phyloP scores from a whole-genome alignment of 306 rosid genomes.

The Rosa multiflora region DNA sequence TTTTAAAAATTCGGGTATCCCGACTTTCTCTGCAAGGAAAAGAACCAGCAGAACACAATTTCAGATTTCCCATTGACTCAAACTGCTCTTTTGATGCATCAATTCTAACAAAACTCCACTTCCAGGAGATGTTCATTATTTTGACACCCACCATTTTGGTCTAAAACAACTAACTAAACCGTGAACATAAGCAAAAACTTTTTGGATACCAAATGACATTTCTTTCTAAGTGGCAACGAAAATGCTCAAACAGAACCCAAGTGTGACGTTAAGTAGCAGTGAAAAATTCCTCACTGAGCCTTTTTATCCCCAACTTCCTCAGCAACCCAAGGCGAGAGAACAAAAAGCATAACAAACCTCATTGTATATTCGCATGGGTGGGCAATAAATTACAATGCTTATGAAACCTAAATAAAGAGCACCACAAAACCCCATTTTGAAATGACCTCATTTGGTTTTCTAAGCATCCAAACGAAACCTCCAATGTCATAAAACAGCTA shows the following conservation, averaged over 20 bases:
- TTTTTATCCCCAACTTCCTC: background rate
- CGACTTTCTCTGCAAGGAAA: constrained; percentile 62
- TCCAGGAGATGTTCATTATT: background rate
- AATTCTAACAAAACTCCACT: background rate
- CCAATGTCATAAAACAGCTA: background rate
- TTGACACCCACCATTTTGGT: background rate
- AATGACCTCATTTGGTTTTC: background rate
- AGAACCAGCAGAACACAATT: constrained; percentile 18
- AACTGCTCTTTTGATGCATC: background rate
- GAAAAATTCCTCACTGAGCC: background rate
- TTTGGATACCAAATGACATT: background rate
- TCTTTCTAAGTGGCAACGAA: background rate
- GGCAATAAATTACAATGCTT: background rate
- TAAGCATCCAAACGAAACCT: background rate
- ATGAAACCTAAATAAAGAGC: background rate
- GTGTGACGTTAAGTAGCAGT: background rate
- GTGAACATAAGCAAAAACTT: background rate
- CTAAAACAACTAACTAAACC: background rate
- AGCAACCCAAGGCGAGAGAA: background rate
- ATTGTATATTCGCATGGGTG: background rate
- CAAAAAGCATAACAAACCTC: background rate
- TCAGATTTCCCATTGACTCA: background rate
- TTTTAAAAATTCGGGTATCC: constrained; percentile 76
- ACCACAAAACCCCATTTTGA: background rate
- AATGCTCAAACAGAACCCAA: background rate